Base-by-base conservation (phyloP, 371 early-diverging fungal genomes). In the Apophysomyces ossiformis region DNA sequence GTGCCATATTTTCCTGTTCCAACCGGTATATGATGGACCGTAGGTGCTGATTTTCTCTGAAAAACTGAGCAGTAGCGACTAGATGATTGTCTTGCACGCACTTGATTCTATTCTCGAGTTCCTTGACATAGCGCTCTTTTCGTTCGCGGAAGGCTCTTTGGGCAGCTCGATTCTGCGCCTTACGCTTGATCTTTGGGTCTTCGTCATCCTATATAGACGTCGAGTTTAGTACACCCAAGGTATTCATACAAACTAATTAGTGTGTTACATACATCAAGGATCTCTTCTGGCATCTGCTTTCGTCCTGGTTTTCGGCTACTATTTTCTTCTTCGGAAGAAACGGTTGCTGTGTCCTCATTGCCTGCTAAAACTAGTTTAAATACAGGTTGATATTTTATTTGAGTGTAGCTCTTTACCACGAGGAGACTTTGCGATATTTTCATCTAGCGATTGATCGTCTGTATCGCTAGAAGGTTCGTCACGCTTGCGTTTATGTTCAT, bases 131-230 rank as follows among this genome's bases (percentile, higher is more conserved):
- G 58, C 85, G 81, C 50, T 91, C 90, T 68, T 88, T 89, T 67
- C 92, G 85, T 66, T 92, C 90, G 45, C 92, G 75, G 66, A 92
- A 92, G 0, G 92, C 92, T 36, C 92, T 74, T 74, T 92, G 92
- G 2, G 92, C 92, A 4, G 89, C 91, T 18, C 92, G 76, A 60
- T 92, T 92, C 69, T 92, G 92, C 6, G 89, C 92, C 15, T 89
- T 89, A 47, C 92, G 86, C 70, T 91, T 91, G 57, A 78, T 65
- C 60, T 75, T 82, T 1, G 76, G 73, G 59, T 82, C 83, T 46
- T 74, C 76, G 54, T 82, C 83, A 41, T 68, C 68, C 75, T 79
- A 61, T 44, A 36, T 7, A 13, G 32, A 26, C 32, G 32, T 26
- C 2, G 2, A 26, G 32, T 26, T 26, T 2, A 21, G 32, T 26